Evolutionary conservation across 768 basidiomycete genomes (phyloP), one percentile per base, ranked within the genome.

Genomic region (Zangia roseola): DNA sequence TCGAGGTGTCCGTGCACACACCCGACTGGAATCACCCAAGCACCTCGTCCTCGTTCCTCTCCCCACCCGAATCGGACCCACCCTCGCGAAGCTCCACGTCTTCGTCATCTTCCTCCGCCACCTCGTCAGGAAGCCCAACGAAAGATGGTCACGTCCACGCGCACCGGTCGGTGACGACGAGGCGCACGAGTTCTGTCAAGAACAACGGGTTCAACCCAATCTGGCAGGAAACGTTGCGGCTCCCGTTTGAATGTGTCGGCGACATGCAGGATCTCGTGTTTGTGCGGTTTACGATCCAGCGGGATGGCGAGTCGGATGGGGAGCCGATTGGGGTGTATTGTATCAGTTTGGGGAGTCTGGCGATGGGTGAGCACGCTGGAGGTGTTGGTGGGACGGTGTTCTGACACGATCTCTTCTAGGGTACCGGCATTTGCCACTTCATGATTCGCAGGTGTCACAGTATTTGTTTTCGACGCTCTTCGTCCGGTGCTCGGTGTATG

Each of bases 401-500:
- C 6, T 14, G 17, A 37, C 23, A 28, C 6, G 6, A 20, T 40
- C 17, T 39, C 24, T 3, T 10, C 5, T 38, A 91, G 94, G 95
- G 2, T 97, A 86, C 63, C 83, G 91, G 8, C 90, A 98, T 68
- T 67, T 98, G 6, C 93, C 95, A 0, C 71, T 98, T 30, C 90
- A 93, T 59, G 95, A 98, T 67, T 71, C 80, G 2, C 86, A 94
- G 63, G 81, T 91, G 37, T 86, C 88, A 33, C 92, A 94, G 61
- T 90, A 86, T 61, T 73, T 97, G 42, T 97, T 94, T 69, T 91
- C 94, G 20, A 94, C 94, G n/a, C 74, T 98, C 16, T 97, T 97
- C 60, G 84, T 95, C 19, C 71, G 79, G 47, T 79, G 86, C 39
- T 69, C 76, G 16, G 66, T 91, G 31, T 61, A 67, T 4, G 69